phyloP scores from a whole-genome alignment of 306 rosid genomes.

The Prunus mira region DNA sequence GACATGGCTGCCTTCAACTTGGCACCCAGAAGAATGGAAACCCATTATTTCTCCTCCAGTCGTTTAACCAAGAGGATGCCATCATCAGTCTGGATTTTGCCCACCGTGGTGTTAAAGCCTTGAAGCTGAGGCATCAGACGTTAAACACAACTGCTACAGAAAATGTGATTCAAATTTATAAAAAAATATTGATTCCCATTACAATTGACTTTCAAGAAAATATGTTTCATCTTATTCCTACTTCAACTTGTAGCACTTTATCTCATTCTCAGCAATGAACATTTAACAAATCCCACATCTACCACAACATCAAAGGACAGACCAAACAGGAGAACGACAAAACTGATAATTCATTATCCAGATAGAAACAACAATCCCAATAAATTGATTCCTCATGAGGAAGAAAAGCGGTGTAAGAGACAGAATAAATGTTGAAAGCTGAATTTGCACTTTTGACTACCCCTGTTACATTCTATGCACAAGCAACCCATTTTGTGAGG shows the following conservation, averaged over 20 bases:
- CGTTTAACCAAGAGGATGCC: background rate
- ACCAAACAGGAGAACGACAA: background rate
- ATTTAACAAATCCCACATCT: background rate
- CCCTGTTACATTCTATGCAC: constrained; percentile 14
- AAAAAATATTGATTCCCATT: background rate
- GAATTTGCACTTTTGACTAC: constrained; percentile 22
- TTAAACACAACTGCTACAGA: background rate
- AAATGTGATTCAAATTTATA: background rate
- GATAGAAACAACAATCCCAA: background rate
- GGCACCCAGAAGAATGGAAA: background rate
- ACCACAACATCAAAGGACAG: background rate
- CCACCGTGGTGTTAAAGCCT: background rate
- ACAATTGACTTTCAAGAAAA: background rate
- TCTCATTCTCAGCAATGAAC: background rate
- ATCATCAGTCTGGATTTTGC: constrained; percentile 6
- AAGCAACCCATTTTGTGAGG: background rate
- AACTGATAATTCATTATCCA: constrained; percentile 14
- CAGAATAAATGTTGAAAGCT: constrained; percentile 1
- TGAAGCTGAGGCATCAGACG: too few species aligned
- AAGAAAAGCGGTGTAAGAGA: constrained; percentile 19
- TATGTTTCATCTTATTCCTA: background rate
- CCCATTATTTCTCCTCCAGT: background rate
- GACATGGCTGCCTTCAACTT: background rate
- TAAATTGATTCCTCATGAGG: constrained; percentile 22
- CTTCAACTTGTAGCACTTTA: background rate